Base-by-base conservation (phyloP, 768 basidiomycete genomes). In the Xanthoconium purpureum region DNA sequence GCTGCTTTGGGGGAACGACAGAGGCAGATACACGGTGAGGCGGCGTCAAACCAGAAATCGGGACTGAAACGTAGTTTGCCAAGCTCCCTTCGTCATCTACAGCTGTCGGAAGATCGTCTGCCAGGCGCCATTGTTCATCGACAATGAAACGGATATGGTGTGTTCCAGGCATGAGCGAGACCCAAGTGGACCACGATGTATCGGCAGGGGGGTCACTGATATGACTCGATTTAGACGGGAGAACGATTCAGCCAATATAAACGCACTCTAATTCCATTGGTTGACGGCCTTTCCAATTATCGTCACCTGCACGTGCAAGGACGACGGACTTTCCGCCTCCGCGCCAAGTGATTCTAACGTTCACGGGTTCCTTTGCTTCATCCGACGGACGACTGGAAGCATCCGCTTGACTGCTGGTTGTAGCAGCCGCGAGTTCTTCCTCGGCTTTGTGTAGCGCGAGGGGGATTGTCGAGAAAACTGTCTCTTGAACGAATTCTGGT, bases 101-200 rank as follows among this genome's bases (percentile, higher is more conserved):
- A 1, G 93, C 93, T 28, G 89, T 87, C 7, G 91, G 89, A n/a
- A 87, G 79, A 60, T 90, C 84, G 60, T 87, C 81, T 3, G 88
- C 83, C 8, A 89, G 83, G 58, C 88, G 83, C 85, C 88, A 93
- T 45, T 85, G 82, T 46, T 89, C 91, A 70, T 98, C 96, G 57
- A 98, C 91, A 61, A 98, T 83, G 78, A 97, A 98, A 55, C 94
- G 91, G 68, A 98, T 80, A 61, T 94, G 91, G 67, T 98, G 94
- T 0, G 94, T 94, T 15, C 96, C 96, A 0, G 94, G 93, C 11
- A 84, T 83, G 1, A 98, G 82, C 6, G 77, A 65, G 29, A 86
- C 74, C 63, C 68, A 69, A 6, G 74, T 65, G 37, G 66, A 71
- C 67, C 74, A 79, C 6, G 69, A 69, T 57, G 67, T 64, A 44